Evolutionary conservation across 2,329 filamentous ascomycete species (phyloP).

Genomic region (Gremmenia infestans): DNA sequence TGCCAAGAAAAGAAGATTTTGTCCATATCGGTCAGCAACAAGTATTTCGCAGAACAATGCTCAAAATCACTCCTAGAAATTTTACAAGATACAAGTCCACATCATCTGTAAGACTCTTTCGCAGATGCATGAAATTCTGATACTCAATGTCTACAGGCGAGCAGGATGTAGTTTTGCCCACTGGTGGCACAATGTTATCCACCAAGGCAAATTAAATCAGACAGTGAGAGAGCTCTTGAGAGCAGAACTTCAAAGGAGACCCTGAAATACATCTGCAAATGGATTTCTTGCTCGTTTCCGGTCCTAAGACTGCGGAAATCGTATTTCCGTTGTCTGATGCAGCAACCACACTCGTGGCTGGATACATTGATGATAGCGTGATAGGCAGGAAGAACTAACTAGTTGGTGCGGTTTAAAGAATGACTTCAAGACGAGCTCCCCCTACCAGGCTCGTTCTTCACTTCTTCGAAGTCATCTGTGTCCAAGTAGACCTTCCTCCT

Average conservation of each 20-base stretch:
- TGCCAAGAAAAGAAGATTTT: no score
- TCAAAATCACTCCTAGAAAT: neutral
- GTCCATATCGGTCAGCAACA: no score
- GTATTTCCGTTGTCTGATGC: neutral
- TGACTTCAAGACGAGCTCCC: no score
- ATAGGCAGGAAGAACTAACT: neutral
- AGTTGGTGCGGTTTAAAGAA: no score
- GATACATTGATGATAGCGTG: neutral
- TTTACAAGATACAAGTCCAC: neutral
- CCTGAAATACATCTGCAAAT: neutral
- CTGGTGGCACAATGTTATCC: neutral
- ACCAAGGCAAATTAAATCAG: neutral
- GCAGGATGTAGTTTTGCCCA: neutral
- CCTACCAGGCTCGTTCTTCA: no score
- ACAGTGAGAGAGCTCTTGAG: neutral
- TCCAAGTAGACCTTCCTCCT: no score
- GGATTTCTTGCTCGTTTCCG: no score
- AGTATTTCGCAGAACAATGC: no score
- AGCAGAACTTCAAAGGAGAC: neutral
- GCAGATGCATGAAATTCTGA: neutral
- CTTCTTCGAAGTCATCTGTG: no score
- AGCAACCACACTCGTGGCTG: neutral
- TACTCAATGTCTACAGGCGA: neutral
- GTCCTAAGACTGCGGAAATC: no score
- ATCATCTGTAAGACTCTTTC: neutral